These are phyloP conservation scores for Mycena rosella DNA, from an alignment of 768 basidiomycete genomes.

Conservation along the genomic window DNA sequence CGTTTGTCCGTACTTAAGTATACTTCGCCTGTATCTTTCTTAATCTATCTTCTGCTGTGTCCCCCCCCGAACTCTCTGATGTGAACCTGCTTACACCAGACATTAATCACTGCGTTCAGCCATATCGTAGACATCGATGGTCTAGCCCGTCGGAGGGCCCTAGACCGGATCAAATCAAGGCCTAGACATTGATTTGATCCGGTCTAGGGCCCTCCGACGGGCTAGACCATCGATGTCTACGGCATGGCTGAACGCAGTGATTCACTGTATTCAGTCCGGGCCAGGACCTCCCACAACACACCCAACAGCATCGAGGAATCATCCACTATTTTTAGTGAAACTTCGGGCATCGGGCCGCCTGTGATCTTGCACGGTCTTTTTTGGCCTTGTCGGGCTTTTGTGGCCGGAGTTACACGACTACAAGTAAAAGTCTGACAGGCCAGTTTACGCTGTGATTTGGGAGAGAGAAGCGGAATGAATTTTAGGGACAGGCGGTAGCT, in stretches of 20 bases:
- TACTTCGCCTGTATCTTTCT: slow-evolving; percentile 9
- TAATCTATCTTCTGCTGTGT: slow-evolving; percentile 7
- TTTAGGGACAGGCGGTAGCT: slow-evolving; percentile 10
- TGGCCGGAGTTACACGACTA: slow-evolving; percentile 15
- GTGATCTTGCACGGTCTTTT: slow-evolving; percentile 17
- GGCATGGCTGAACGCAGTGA: too few species aligned
- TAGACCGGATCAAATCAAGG: too few species aligned
- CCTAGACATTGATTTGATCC: too few species aligned
- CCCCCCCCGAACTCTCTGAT: too few species aligned
- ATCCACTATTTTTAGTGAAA: slow-evolving; percentile 11
- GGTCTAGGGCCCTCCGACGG: too few species aligned
- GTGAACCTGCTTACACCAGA: slow-evolving; percentile 19
- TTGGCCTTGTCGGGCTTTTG: slow-evolving; percentile 20
- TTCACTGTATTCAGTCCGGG: slow-evolving; percentile 15
- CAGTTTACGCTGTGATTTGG: too few species aligned
- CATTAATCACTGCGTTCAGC: too few species aligned
- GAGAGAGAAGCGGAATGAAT: too few species aligned
- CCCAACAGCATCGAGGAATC: slow-evolving; percentile 10
- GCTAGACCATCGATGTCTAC: too few species aligned
- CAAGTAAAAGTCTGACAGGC: slow-evolving; percentile 7
- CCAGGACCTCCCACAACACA: slow-evolving; percentile 19
- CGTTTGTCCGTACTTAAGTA: slow-evolving; percentile 14
- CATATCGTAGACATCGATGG: too few species aligned
- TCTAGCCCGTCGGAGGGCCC: too few species aligned
- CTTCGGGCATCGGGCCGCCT: slow-evolving; percentile 12